Conservation (phyloP, 352 stramenopile genomes). For the Phytophthora citrophthora region DNA sequence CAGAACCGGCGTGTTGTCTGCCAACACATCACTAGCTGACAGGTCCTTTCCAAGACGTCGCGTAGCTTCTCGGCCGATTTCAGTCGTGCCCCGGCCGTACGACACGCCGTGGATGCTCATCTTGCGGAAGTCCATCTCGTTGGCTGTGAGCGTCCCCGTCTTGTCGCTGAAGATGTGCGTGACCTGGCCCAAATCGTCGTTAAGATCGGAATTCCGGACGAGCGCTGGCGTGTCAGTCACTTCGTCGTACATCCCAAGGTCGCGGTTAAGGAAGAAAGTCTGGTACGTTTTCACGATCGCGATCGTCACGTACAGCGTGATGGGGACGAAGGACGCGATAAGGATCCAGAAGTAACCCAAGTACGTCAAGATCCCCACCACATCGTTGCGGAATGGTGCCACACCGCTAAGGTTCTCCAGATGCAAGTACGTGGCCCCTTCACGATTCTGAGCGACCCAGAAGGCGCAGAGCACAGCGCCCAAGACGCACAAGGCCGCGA, state of each 20-base stretch:
- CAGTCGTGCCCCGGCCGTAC: conserved; percentile 83
- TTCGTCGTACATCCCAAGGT: conserved; percentile 89
- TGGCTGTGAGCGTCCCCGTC: conserved; percentile 84
- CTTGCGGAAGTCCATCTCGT: conserved; percentile 91
- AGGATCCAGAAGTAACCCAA: conserved; percentile 91
- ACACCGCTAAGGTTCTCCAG: conserved; percentile 66
- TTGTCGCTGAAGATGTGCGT: conserved; percentile 92
- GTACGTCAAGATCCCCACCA: conserved; percentile 78
- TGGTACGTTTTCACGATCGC: conserved; percentile 90
- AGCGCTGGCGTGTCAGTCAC: conserved; percentile 79
- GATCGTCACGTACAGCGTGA: conserved; percentile 90
- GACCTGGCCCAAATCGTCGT: conserved; percentile 88
- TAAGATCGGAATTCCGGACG: conserved; percentile 85
- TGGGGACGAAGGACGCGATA: conserved; percentile 88
- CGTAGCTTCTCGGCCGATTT: conserved; percentile 83
- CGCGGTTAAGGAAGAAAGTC: conserved; percentile 85
- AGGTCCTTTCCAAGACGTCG: conserved; percentile 75
- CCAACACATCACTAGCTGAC: conserved; percentile 76
- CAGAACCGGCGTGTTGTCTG: conserved; percentile 63
- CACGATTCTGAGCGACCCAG: conserved; percentile 69
- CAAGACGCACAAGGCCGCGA: conserved; percentile 73
- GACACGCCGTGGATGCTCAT: conserved; percentile 86
- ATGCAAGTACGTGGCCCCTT: conserved; percentile 72
- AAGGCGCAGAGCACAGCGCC: conserved; percentile 71
- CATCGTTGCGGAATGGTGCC: conserved; percentile 73